phyloP scores from a whole-genome alignment of 1,284 basidiomycete species.

The Pterulicium gracile region DNA sequence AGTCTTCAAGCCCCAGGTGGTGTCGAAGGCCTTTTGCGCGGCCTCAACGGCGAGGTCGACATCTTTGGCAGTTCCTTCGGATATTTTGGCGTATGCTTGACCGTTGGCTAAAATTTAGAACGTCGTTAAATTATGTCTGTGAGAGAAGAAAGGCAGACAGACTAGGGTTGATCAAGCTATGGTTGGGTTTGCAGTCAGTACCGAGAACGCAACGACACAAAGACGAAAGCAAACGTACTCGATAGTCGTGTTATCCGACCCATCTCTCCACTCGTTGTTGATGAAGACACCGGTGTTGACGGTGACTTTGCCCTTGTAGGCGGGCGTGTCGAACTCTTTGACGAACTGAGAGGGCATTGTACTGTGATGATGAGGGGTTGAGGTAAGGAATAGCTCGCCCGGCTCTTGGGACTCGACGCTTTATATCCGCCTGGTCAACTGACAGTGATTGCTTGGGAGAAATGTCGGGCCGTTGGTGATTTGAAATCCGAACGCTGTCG shows the following conservation, averaged over 20 bases:
- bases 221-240: constrained; percentile 44
- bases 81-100: constrained; percentile 55
- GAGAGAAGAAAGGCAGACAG: constrained; percentile 9
- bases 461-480: no score
- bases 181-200: not conserved
- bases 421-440: no score
- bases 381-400: not conserved
- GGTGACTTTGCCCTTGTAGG: constrained; percentile 62
- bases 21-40: constrained; percentile 71
- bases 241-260: constrained; percentile 52
- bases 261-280: constrained; percentile 69
- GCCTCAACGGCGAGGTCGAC: constrained; percentile 69
- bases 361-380: not conserved
- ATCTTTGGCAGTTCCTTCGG: constrained; percentile 60
- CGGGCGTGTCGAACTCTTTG: constrained; percentile 53
- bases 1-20: constrained; percentile 59
- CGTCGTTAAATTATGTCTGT: no score
- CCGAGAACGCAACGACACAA: no score
- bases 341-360: constrained; percentile 35
- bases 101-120: constrained; percentile 52
- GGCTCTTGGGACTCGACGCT: no score
- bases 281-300: constrained; percentile 77
- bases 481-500: no score
- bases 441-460: no score
- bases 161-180: constrained; percentile 72